Conservation (phyloP, 441 rosid species). For the Eugenia klotzschiana region DNA sequence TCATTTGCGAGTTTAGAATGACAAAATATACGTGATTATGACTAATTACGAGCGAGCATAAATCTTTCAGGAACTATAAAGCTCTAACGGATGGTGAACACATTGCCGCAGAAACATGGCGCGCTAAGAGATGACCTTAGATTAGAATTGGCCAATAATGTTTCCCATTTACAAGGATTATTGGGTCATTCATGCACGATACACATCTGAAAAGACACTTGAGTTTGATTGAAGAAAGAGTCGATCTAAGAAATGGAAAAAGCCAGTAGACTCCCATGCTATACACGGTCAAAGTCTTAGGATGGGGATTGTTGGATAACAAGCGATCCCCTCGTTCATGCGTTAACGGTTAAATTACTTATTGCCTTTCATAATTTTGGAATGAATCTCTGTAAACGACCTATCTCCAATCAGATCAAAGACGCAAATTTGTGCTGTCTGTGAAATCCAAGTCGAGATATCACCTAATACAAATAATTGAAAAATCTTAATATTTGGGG, state of each 20-base stretch:
- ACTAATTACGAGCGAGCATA: too few species aligned
- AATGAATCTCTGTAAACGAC: background rate
- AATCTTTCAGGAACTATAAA: too few species aligned
- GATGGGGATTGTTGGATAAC: background rate
- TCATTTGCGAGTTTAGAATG: too few species aligned
- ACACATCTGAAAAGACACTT: background rate
- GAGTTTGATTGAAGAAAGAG: background rate
- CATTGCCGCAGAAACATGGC: too few species aligned
- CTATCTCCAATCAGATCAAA: background rate
- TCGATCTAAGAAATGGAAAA: background rate
- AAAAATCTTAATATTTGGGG: background rate
- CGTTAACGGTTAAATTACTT: too few species aligned
- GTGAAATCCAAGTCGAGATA: background rate
- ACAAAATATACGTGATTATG: too few species aligned
- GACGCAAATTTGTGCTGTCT: background rate
- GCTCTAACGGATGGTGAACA: too few species aligned
- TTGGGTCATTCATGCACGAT: background rate
- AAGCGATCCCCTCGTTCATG: too few species aligned
- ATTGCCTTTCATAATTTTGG: background rate
- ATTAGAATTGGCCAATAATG: too few species aligned
- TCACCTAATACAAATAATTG: background rate
- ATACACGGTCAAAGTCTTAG: background rate
- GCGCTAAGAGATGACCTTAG: too few species aligned
- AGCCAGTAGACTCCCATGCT: background rate
- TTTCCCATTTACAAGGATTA: too few species aligned